Evolutionary conservation across 352 stramenopile species (phyloP).

Genomic region (Phytophthora citricola): DNA sequence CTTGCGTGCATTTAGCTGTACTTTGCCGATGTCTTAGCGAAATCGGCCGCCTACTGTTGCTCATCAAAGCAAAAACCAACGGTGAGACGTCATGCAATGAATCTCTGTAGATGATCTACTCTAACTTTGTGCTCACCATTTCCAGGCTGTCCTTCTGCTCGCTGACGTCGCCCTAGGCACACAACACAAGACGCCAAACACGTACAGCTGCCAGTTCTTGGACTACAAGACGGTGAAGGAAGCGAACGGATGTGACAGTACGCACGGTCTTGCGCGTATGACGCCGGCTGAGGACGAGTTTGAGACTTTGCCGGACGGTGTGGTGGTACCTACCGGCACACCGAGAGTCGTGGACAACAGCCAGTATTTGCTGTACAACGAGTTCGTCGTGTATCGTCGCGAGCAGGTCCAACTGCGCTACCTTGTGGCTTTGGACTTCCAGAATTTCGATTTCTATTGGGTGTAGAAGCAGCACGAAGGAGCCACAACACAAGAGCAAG

Average conservation of each 20-base stretch:
- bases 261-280: slow-evolving; percentile 41
- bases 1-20: slow-evolving; percentile 49
- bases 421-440: slow-evolving; percentile 36
- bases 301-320: slow-evolving; percentile 38
- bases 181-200: slow-evolving; percentile 24
- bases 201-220: slow-evolving; percentile 25
- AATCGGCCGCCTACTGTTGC: slow-evolving; percentile 68
- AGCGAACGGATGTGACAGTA: slow-evolving; percentile 36
- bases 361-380: slow-evolving; percentile 50
- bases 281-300: slow-evolving; percentile 31
- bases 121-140: background rate
- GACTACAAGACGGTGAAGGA: slow-evolving; percentile 35
- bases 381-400: slow-evolving; percentile 55
- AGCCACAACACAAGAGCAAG: too few relatives aligned
- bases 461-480: too few relatives aligned
- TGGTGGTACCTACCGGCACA: slow-evolving; percentile 44
- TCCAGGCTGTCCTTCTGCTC: slow-evolving; percentile 43
- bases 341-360: slow-evolving; percentile 20
- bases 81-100: background rate
- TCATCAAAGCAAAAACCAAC: slow-evolving; percentile 32
- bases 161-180: slow-evolving; percentile 49
- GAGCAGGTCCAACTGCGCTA: slow-evolving; percentile 57
- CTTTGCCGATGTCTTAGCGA: slow-evolving; percentile 68
- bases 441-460: slow-evolving; percentile 21
- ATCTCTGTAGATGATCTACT: background rate